A percentile compares a stretch with the other conserved stretches of the same genome.
phyloP scores from a whole-genome alignment of 1,284 basidiomycete genomes.

The Tilletia caries region DNA sequence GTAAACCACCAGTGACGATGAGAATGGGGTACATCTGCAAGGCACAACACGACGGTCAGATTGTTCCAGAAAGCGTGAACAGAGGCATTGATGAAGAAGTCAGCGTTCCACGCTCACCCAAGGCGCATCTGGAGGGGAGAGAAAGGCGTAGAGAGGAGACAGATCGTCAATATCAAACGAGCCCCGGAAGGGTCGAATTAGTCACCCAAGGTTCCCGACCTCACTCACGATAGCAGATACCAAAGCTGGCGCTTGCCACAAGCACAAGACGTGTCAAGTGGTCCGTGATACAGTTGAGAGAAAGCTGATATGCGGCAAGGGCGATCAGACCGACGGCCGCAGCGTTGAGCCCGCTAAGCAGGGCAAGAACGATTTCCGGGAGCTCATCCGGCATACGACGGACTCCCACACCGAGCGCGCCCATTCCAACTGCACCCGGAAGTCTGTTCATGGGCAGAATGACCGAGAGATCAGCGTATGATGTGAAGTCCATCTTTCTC shows the following conservation, averaged over 20 bases:
- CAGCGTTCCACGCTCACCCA: conserved; percentile 9
- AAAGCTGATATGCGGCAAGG: conserved; percentile 61
- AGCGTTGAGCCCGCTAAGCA: conserved; percentile 63
- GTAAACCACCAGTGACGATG: conserved; percentile 51
- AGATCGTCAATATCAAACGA: too few species aligned
- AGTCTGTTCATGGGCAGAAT: conserved; percentile 42
- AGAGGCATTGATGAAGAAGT: background rate
- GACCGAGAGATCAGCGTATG: too few species aligned
- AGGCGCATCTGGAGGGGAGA: background rate
- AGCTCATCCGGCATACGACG: conserved; percentile 58
- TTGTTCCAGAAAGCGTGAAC: background rate
- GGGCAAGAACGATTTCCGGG: conserved; percentile 60
- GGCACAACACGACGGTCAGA: background rate
- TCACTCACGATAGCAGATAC: conserved; percentile 60
- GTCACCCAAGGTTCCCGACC: too few species aligned
- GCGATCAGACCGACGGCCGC: conserved; percentile 64
- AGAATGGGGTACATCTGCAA: conserved; percentile 54
- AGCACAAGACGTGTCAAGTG: conserved; percentile 59
- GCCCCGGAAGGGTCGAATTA: too few species aligned
- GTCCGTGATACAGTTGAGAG: conserved; percentile 60
- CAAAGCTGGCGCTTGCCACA: conserved; percentile 58
- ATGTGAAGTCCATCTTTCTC: background rate
- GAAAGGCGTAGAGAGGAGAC: conserved; percentile 8
- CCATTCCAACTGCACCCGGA: conserved; percentile 62
- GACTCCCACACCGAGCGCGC: conserved; percentile 60